Percentiles rank a stretch among this genome's conserved stretches.
Conservation (phyloP, 257 asterid genomes). For the Voacanga thouarsii region DNA sequence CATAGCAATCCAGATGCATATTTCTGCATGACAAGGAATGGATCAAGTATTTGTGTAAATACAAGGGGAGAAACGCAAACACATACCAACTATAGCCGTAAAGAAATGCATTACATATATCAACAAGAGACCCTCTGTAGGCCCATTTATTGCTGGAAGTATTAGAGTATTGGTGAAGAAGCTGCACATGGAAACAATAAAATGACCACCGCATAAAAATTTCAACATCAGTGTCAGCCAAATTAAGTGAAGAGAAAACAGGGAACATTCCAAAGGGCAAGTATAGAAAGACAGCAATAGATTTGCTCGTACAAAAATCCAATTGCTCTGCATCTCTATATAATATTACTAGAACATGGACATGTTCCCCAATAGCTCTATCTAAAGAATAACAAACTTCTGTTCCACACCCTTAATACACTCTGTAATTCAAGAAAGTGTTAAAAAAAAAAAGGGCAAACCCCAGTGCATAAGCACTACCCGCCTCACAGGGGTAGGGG, state of each 20-base stretch:
- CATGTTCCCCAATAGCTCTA: not conserved
- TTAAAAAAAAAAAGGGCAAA: too few species aligned
- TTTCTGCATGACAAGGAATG: not conserved
- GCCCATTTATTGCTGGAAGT: slow-evolving; percentile 93
- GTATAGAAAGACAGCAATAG: not conserved
- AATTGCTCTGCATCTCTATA: not conserved
- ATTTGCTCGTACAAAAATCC: not conserved
- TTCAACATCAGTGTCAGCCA: not conserved
- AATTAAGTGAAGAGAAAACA: not conserved
- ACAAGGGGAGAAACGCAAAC: slow-evolving; percentile 23
- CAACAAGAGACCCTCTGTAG: slow-evolving; percentile 90
- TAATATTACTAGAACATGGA: not conserved
- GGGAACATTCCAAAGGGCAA: not conserved
- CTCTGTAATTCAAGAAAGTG: not conserved
- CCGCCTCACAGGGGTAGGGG: too few species aligned
- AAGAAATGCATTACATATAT: slow-evolving; percentile 67
- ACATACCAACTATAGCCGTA: slow-evolving; percentile 68
- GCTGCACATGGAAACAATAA: slow-evolving; percentile 44
- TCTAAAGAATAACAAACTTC: not conserved
- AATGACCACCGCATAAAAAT: not conserved
- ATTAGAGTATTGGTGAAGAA: slow-evolving; percentile 85
- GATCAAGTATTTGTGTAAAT: not conserved
- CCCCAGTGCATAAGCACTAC: too few species aligned
- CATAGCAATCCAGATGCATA: not conserved
- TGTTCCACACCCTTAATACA: not conserved